These are phyloP conservation scores for Leishmania major DNA, from an alignment of 208 protist genomes.

Conservation along the genomic window DNA sequence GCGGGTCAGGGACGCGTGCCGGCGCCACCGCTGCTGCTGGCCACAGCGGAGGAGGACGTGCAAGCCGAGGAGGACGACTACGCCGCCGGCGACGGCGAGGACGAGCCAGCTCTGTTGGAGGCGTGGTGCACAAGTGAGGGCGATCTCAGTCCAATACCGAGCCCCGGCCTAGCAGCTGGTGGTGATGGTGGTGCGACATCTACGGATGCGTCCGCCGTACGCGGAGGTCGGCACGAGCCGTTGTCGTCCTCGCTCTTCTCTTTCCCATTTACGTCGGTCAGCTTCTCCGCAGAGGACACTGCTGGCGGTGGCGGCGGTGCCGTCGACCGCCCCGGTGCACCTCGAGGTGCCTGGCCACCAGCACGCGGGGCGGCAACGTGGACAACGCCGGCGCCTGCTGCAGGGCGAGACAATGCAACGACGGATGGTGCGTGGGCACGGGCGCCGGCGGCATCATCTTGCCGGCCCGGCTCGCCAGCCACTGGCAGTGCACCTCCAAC, in stretches of 20 bases:
- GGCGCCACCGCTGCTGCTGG: background rate
- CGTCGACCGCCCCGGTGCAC: background rate
- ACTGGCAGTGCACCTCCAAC: background rate
- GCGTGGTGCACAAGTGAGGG: slow-evolving; percentile 28
- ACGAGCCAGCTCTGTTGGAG: slow-evolving; percentile 10
- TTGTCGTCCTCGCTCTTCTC: slow-evolving; percentile 4
- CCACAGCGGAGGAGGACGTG: background rate
- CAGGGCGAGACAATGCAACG: background rate
- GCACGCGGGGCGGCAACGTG: background rate
- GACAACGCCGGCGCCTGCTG: background rate
- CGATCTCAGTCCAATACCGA: slow-evolving; percentile 11
- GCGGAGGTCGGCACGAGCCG: background rate
- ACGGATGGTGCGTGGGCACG: background rate
- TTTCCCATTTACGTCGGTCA: background rate
- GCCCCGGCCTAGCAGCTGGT: background rate
- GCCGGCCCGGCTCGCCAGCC: background rate
- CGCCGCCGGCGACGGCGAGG: background rate
- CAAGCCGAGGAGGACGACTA: background rate
- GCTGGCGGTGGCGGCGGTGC: background rate
- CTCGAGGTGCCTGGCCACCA: background rate
- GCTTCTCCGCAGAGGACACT: background rate
- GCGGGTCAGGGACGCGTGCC: background rate
- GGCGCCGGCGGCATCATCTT: background rate
- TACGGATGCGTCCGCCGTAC: background rate
- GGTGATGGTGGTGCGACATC: background rate